Percentiles rank a stretch among this genome's conserved stretches.
phyloP scores from a whole-genome alignment of 2,329 filamentous ascomycete species.

The Pseudofabraea citricarpa region DNA sequence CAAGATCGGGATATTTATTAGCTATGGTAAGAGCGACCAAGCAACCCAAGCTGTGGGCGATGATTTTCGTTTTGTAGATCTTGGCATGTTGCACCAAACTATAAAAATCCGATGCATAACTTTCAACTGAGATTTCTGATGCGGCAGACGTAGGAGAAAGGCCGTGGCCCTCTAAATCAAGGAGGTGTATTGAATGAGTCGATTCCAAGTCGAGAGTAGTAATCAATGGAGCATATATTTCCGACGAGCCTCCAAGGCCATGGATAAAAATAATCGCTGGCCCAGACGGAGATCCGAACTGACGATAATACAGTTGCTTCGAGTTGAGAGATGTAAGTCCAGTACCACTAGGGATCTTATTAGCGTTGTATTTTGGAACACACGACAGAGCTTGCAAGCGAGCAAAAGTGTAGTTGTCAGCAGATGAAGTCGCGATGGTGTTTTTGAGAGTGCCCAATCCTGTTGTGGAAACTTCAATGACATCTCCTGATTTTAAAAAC shows the following conservation, averaged over 20 bases:
- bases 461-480: constrained; percentile 35
- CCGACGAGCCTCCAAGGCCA: constrained; percentile 43
- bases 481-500: constrained; percentile 36
- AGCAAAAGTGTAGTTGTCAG: constrained; percentile 23
- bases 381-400: constrained; percentile 16
- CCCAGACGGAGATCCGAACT: constrained; percentile 17
- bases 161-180: constrained; percentile 53
- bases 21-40: constrained; percentile 41
- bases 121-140: constrained; percentile 35
- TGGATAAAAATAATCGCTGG: constrained; percentile 47
- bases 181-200: constrained; percentile 34
- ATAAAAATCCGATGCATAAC: constrained; percentile 37
- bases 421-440: constrained; percentile 23
- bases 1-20: constrained; percentile 31
- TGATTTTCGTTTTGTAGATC: constrained; percentile 32
- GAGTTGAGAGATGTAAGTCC: constrained; percentile 33
- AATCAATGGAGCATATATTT: constrained; percentile 42
- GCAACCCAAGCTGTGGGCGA: constrained; percentile 49
- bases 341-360: constrained; percentile 23
- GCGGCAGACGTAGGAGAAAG: constrained; percentile 44
- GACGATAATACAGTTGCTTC: constrained; percentile 36
- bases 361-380: constrained; percentile 27
- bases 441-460: constrained; percentile 38
- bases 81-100: constrained; percentile 32
- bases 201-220: constrained; percentile 25